Conservation (phyloP, 2,329 filamentous ascomycete genomes). For the Blastomyces emzantsi region DNA sequence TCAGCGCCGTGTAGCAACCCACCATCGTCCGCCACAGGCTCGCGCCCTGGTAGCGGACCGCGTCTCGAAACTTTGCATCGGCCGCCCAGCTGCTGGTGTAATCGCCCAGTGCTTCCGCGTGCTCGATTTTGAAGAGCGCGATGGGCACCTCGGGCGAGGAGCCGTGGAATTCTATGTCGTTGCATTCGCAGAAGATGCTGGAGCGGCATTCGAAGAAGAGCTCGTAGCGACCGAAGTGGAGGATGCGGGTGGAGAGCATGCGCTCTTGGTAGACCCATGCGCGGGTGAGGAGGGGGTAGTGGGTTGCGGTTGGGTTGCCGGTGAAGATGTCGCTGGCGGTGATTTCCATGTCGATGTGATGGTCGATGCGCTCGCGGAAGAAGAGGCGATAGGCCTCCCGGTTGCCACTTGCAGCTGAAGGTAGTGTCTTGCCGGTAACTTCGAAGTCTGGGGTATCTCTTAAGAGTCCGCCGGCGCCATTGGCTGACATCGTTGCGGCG, state of each 20-base stretch:
- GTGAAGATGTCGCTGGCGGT: neutral
- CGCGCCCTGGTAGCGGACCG: slow-evolving; percentile 3
- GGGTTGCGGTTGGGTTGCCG: slow-evolving; percentile 1
- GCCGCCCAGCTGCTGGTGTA: neutral
- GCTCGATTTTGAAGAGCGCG: slow-evolving; percentile 1
- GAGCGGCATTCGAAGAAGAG: slow-evolving; percentile 3
- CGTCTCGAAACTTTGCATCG: neutral
- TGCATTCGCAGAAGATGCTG: neutral
- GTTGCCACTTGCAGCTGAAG: neutral
- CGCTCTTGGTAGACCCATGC: slow-evolving; percentile 7
- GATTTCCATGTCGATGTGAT: slow-evolving; percentile 3
- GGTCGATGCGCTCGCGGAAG: slow-evolving; percentile 5
- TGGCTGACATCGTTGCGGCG: slow-evolving; percentile 1
- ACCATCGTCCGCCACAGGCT: slow-evolving; percentile 5
- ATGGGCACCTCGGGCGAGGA: slow-evolving; percentile 3
- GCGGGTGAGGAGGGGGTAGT: slow-evolving; percentile 3
- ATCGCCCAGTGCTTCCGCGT: neutral
- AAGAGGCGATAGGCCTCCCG: slow-evolving; percentile 2
- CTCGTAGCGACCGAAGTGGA: neutral
- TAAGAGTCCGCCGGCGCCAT: slow-evolving; percentile 1
- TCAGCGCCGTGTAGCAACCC: slow-evolving; percentile 1
- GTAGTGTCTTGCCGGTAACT: neutral
- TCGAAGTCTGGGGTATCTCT: neutral
- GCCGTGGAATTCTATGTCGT: slow-evolving; percentile 3
- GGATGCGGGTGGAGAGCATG: slow-evolving; percentile 3